These are phyloP conservation scores for Mycena rebaudengoi DNA, from an alignment of 768 basidiomycete genomes.

Conservation along the genomic window DNA sequence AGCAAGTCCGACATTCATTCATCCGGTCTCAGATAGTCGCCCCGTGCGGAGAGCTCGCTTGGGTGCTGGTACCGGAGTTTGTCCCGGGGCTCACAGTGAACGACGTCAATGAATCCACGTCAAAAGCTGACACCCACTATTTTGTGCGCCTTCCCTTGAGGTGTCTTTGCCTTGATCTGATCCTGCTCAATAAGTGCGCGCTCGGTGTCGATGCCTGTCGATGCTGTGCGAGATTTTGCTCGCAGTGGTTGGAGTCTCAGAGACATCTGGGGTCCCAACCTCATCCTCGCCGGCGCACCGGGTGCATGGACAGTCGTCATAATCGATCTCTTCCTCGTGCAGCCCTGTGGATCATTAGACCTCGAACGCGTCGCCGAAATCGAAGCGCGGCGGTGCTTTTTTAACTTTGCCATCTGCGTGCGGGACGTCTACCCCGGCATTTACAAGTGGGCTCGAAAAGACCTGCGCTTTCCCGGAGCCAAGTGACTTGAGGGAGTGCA, in stretches of 20 bases:
- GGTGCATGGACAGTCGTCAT: slow-evolving; percentile 12
- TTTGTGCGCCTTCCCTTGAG: slow-evolving; percentile 4
- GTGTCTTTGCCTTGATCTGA: not conserved
- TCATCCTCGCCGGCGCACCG: slow-evolving; percentile 3
- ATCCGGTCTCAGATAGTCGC: slow-evolving; percentile 9
- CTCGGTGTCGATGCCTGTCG: too few species aligned
- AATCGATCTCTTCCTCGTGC: slow-evolving; percentile 8
- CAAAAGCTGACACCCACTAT: not conserved
- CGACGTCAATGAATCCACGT: not conserved
- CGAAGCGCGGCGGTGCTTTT: slow-evolving; percentile 1
- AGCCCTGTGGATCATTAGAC: not conserved
- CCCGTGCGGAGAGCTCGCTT: slow-evolving; percentile 8
- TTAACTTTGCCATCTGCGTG: not conserved
- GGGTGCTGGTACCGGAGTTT: slow-evolving; percentile 17
- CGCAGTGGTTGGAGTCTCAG: slow-evolving; percentile 5
- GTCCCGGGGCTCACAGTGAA: slow-evolving; percentile 13
- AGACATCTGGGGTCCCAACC: slow-evolving; percentile 9
- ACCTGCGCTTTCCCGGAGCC: too few species aligned
- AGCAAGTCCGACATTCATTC: not conserved
- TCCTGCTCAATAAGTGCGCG: slow-evolving; percentile 7
- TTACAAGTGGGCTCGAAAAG: not conserved
- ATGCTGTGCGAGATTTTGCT: slow-evolving; percentile 4
- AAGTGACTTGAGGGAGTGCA: too few species aligned
- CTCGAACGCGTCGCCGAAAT: not conserved
- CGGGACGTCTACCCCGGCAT: not conserved